Evolutionary conservation across 768 basidiomycete genomes (phyloP).

Genomic region (Amanita molliuscula): DNA sequence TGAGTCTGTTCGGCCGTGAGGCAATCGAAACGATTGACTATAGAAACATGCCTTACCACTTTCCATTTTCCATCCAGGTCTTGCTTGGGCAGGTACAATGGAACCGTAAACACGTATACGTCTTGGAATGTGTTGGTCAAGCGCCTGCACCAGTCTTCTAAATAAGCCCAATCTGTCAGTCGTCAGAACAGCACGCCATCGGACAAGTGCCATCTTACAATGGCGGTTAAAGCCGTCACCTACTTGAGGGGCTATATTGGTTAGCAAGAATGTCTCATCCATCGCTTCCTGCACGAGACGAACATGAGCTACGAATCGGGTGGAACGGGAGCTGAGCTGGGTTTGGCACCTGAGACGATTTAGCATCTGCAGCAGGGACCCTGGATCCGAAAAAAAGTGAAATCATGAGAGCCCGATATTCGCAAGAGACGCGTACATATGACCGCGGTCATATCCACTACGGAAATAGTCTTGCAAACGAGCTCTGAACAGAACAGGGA

Average conservation of each 20-base stretch:
- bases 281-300: conserved; percentile 56
- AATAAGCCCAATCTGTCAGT: conserved; percentile 83
- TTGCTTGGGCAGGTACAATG: conserved; percentile 85
- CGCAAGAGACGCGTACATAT: conserved; percentile 62
- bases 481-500: conserved; percentile 75
- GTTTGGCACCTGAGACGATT: conserved; percentile 56
- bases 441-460: conserved; percentile 93
- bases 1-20: conserved; percentile 45
- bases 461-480: conserved; percentile 82
- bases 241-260: conserved; percentile 97
- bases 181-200: background rate
- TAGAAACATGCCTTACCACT: conserved; percentile 50
- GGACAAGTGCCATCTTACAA: conserved; percentile 38
- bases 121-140: conserved; percentile 84
- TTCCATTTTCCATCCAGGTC: conserved; percentile 91
- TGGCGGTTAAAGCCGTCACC: conserved; percentile 97
- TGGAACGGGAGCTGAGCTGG: background rate
- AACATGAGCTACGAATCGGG: background rate
- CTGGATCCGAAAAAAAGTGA: conserved; percentile 29
- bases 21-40: background rate
- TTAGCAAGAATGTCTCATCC: conserved; percentile 91
- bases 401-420: background rate
- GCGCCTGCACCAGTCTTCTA: conserved; percentile 91
- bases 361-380: conserved; percentile 97
- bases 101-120: conserved; percentile 96